Percentiles rank a stretch among this genome's conserved stretches.
phyloP scores from a whole-genome alignment of 2,329 filamentous ascomycete genomes.

The Emmonsia crescens region DNA sequence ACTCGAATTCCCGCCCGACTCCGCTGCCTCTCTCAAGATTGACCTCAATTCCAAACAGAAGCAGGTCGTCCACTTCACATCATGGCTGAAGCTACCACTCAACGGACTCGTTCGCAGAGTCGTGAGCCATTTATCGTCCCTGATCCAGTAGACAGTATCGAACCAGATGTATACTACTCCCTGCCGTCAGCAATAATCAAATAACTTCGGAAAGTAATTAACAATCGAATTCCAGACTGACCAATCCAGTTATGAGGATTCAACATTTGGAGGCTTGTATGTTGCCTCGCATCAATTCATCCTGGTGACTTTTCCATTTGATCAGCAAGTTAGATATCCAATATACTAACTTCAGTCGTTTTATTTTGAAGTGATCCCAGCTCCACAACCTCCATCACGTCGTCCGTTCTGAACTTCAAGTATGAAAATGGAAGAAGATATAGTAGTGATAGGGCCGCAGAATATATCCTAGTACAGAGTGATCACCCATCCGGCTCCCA shows the following conservation, averaged over 20 bases:
- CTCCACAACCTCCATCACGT: background rate
- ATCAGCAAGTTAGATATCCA: background rate
- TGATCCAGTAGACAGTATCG: background rate
- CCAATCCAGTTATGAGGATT: background rate
- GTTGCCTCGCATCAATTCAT: background rate
- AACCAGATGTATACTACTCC: background rate
- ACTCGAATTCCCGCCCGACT: background rate
- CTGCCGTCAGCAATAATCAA: background rate
- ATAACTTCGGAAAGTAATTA: background rate
- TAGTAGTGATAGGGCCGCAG: background rate
- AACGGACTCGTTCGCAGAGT: background rate
- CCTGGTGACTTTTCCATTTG: background rate
- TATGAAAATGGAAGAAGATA: background rate
- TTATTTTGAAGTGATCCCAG: background rate
- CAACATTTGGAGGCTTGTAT: background rate
- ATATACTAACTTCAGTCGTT: background rate
- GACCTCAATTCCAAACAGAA: background rate
- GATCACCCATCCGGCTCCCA: background rate
- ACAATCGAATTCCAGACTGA: background rate
- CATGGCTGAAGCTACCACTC: background rate
- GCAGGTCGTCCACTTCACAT: background rate
- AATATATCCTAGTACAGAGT: background rate
- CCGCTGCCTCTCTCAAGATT: background rate
- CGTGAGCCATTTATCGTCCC: background rate
- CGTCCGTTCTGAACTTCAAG: background rate